Conservation (phyloP, 208 protist genomes). For the Porcisia deanei region DNA sequence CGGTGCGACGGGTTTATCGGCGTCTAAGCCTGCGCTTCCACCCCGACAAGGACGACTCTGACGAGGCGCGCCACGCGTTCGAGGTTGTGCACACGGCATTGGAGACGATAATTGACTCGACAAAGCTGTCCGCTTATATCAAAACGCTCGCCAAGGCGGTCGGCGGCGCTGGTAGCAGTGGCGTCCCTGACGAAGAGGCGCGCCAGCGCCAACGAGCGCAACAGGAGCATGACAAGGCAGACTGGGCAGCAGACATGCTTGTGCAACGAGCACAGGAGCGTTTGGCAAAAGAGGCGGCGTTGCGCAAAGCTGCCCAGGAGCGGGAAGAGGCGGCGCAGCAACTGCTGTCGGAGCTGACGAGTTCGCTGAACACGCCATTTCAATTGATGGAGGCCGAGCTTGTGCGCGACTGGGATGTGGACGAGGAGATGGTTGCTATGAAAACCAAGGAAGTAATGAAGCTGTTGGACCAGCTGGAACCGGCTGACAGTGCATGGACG, state of each 20-base stretch:
- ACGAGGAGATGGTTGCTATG: constrained; percentile 63
- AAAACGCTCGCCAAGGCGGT: constrained; percentile 9
- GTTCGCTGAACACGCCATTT: constrained; percentile 60
- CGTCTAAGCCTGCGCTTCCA: constrained; percentile 79
- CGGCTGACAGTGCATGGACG: background rate
- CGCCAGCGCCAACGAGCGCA: constrained; percentile 41
- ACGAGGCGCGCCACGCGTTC: constrained; percentile 65
- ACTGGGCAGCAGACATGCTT: constrained; percentile 56
- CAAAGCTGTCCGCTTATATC: constrained; percentile 46
- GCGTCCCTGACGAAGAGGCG: constrained; percentile 1
- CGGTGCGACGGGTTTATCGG: constrained; percentile 53
- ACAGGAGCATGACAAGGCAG: constrained; percentile 53
- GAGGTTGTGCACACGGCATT: constrained; percentile 56
- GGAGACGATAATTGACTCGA: constrained; percentile 62
- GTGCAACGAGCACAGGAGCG: constrained; percentile 46
- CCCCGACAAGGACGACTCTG: constrained; percentile 82
- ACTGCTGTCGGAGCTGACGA: constrained; percentile 64
- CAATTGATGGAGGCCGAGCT: constrained; percentile 66
- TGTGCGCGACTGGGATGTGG: constrained; percentile 77
- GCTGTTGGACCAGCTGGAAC: constrained; percentile 48
- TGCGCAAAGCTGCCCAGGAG: constrained; percentile 33
- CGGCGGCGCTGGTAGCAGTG: background rate
- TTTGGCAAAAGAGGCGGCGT: constrained; percentile 29
- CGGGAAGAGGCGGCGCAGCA: constrained; percentile 43
- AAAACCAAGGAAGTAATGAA: constrained; percentile 56